These are phyloP conservation scores for Rhodotorula sp. DNA, from an alignment of 1,284 basidiomycete genomes.

Conservation along the genomic window DNA sequence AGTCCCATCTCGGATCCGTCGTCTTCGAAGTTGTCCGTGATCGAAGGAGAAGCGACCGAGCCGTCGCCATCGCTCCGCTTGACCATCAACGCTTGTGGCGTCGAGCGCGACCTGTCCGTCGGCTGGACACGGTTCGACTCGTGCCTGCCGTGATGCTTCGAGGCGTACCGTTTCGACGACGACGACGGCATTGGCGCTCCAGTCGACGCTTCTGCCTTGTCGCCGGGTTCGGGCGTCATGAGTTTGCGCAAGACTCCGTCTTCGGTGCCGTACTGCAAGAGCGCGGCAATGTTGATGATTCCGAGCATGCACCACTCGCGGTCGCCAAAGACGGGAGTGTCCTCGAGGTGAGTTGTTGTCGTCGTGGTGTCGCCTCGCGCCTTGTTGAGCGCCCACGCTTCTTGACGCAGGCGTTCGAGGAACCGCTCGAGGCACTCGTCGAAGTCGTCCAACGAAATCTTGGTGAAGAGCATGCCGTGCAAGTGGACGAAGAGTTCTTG, in stretches of 20 bases:
- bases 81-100: conserved; percentile 42
- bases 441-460: conserved; percentile 90
- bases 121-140: conserved; percentile 17
- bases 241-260: conserved; percentile 61
- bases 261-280: conserved; percentile 85
- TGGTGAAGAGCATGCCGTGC: conserved; percentile 94
- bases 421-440: conserved; percentile 74
- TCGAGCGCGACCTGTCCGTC: neutral
- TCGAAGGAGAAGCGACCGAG: conserved; percentile 11
- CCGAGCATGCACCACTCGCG: conserved; percentile 97
- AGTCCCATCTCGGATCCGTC: neutral
- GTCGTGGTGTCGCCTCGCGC: conserved; percentile 9
- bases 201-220: conserved; percentile 3
- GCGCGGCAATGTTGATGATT: conserved; percentile 71
- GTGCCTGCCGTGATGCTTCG: conserved; percentile 19
- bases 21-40: neutral
- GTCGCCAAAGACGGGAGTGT: conserved; percentile 63
- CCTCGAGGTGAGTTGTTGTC: conserved; percentile 48
- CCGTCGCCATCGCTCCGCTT: conserved; percentile 17
- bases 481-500: conserved; percentile 84
- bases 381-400: conserved; percentile 48
- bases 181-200: neutral
- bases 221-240: conserved; percentile 30
- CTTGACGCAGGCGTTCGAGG: conserved; percentile 71
- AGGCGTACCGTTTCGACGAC: neutral